These are phyloP conservation scores for Vigna unguiculata DNA, from an alignment of 306 rosid species.

Conservation along the genomic window DNA sequence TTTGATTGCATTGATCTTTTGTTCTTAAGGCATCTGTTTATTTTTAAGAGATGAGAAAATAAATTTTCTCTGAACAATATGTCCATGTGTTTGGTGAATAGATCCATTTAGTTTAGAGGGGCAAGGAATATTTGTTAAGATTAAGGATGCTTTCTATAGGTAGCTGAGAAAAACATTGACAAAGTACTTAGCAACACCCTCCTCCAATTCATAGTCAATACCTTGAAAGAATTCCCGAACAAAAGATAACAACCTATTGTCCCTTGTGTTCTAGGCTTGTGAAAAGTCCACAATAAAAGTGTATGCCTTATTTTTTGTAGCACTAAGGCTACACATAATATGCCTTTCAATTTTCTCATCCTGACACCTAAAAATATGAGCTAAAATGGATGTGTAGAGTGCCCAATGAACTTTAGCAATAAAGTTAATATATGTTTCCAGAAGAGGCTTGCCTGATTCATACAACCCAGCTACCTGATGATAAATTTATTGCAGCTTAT, in stretches of 20 bases:
- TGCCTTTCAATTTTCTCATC: constrained; percentile 85
- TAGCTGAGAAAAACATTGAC: constrained; percentile 93
- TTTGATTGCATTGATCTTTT: constrained; percentile 55
- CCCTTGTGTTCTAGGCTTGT: constrained; percentile 84
- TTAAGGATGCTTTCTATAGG: constrained; percentile 52
- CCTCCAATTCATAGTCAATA: constrained; percentile 92
- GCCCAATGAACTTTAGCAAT: constrained; percentile 91
- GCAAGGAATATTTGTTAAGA: constrained; percentile 35
- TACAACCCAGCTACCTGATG: constrained; percentile 76
- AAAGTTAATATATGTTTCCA: constrained; percentile 81
- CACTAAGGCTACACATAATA: constrained; percentile 85
- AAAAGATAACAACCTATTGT: constrained; percentile 80
- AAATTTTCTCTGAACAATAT: constrained; percentile 23
- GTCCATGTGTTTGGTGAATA: constrained; percentile 48
- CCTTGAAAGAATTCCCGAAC: constrained; percentile 91
- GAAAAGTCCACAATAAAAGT: constrained; percentile 93
- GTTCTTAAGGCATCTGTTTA: constrained; percentile 37
- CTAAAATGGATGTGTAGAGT: constrained; percentile 94
- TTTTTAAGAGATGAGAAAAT: constrained; percentile 36
- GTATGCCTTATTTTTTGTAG: constrained; percentile 87
- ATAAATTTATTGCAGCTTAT: constrained; percentile 87
- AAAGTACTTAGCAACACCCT: constrained; percentile 87
- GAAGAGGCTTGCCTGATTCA: constrained; percentile 88
- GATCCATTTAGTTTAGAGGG: constrained; percentile 41
- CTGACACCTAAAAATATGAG: constrained; percentile 92